A percentile compares a stretch with the other conserved stretches of the same genome.
Evolutionary conservation across 2,329 filamentous ascomycete species (phyloP).

Genomic region (Exophiala alcalophila): DNA sequence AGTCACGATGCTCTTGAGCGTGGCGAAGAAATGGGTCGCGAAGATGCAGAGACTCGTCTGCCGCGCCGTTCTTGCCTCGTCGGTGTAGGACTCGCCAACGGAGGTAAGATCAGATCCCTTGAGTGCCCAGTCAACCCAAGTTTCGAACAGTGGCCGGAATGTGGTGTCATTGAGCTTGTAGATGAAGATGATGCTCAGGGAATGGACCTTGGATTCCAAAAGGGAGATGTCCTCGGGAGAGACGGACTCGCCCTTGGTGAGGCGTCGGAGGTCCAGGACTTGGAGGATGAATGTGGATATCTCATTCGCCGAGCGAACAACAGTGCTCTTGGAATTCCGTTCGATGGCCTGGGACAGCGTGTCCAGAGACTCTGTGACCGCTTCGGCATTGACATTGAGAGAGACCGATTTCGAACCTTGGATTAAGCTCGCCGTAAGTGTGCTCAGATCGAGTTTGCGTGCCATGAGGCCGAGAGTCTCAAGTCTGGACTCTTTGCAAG

Average conservation of each 20-base stretch:
- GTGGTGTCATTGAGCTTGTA: slow-evolving; percentile 94
- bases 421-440: slow-evolving; percentile 70
- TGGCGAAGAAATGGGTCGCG: slow-evolving; percentile 23
- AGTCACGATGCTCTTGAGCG: slow-evolving; percentile 73
- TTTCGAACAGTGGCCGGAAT: slow-evolving; percentile 86
- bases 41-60: slow-evolving; percentile 51
- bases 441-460: slow-evolving; percentile 71
- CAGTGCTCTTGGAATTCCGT: slow-evolving; percentile 69
- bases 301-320: slow-evolving; percentile 69
- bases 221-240: slow-evolving; percentile 50
- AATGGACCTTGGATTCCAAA: slow-evolving; percentile 65
- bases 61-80: slow-evolving; percentile 56
- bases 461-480: slow-evolving; percentile 73
- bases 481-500: slow-evolving; percentile 62
- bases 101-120: slow-evolving; percentile 30
- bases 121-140: slow-evolving; percentile 77
- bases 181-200: slow-evolving; percentile 80
- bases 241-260: slow-evolving; percentile 30
- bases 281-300: slow-evolving; percentile 63
- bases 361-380: slow-evolving; percentile 14
- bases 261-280: slow-evolving; percentile 50
- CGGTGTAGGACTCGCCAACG: not conserved
- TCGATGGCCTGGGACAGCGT: slow-evolving; percentile 42
- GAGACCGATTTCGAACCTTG: slow-evolving; percentile 68
- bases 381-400: slow-evolving; percentile 59